Evolutionary conservation across 2,329 filamentous ascomycete genomes (phyloP).

Genomic region (Hypoxylon sp.): DNA sequence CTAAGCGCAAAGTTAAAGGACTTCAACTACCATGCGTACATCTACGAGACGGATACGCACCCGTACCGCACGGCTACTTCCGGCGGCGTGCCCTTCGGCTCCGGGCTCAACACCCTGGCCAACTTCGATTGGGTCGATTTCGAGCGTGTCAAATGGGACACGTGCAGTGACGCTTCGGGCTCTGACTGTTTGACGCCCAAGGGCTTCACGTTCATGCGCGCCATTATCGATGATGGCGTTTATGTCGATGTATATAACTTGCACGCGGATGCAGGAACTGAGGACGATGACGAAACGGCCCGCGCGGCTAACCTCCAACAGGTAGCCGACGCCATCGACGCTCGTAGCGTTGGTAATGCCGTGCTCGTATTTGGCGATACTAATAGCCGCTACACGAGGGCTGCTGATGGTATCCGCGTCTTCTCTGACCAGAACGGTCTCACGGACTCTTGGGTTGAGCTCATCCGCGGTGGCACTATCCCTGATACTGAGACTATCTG

Average conservation of each 20-base stretch:
- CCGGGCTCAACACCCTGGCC: conserved; percentile 74
- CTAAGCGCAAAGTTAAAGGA: conserved; percentile 57
- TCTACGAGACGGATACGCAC: conserved; percentile 73
- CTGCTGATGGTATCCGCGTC: conserved; percentile 66
- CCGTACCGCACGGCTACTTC: conserved; percentile 74
- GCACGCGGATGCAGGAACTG: conserved; percentile 74
- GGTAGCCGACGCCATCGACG: conserved; percentile 69
- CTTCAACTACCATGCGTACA: conserved; percentile 76
- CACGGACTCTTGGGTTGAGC: conserved; percentile 72
- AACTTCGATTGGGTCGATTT: conserved; percentile 71
- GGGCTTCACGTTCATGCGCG: conserved; percentile 77
- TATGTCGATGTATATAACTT: conserved; percentile 77
- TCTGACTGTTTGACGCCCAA: conserved; percentile 77
- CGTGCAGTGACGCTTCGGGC: conserved; percentile 69
- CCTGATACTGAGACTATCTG: conserved; percentile 66
- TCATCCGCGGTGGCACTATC: conserved; percentile 63
- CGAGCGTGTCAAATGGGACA: conserved; percentile 70
- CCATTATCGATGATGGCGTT: conserved; percentile 65
- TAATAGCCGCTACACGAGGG: conserved; percentile 74
- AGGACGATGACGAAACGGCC: conserved; percentile 66
- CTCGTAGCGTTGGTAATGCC: conserved; percentile 70
- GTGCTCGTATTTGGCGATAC: conserved; percentile 76
- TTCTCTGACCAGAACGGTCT: conserved; percentile 67
- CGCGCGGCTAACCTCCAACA: conserved; percentile 73
- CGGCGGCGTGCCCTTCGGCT: conserved; percentile 74